These are phyloP conservation scores for Rhinocladiella similis DNA, from an alignment of 2,329 filamentous ascomycete genomes.

Conservation along the genomic window DNA sequence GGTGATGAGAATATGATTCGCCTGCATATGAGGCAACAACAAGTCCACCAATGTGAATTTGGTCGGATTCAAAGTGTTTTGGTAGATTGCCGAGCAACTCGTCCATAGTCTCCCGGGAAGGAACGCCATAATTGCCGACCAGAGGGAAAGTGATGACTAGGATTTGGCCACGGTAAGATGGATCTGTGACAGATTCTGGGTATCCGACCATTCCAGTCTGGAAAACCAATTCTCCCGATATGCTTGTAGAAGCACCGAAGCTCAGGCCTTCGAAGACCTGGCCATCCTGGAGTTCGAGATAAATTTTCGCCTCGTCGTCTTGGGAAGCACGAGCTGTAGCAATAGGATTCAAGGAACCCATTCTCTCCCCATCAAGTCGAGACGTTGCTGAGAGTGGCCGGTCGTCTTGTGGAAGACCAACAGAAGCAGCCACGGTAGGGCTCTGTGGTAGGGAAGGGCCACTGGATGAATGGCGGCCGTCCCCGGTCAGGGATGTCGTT, in stretches of 20 bases:
- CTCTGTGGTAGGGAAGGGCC: constrained; percentile 36
- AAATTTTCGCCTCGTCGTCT: constrained; percentile 63
- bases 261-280: constrained; percentile 89
- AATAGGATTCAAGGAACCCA: constrained; percentile 49
- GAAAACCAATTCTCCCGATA: constrained; percentile 96
- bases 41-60: constrained; percentile 93
- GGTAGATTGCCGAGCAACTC: constrained; percentile 82
- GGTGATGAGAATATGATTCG: constrained; percentile 92
- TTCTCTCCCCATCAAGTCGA: constrained; percentile 10
- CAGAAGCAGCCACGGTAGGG: constrained; percentile 42
- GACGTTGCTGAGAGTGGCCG: constrained; percentile 8
- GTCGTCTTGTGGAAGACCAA: constrained; percentile 31
- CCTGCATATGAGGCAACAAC: constrained; percentile 89
- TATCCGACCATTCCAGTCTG: constrained; percentile 99
- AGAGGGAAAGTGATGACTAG: constrained; percentile 94
- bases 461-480: constrained; percentile 15
- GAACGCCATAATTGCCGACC: constrained; percentile 96
- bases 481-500: constrained; percentile 4
- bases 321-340: constrained; percentile 61
- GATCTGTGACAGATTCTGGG: constrained; percentile 88
- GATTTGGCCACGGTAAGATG: constrained; percentile 89
- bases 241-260: constrained; percentile 93
- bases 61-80: constrained; percentile 85
- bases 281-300: constrained; percentile 91
- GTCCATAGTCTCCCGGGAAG: constrained; percentile 80